Base-by-base conservation (phyloP, 2,329 filamentous ascomycete species). In the Penicillium sp. region DNA sequence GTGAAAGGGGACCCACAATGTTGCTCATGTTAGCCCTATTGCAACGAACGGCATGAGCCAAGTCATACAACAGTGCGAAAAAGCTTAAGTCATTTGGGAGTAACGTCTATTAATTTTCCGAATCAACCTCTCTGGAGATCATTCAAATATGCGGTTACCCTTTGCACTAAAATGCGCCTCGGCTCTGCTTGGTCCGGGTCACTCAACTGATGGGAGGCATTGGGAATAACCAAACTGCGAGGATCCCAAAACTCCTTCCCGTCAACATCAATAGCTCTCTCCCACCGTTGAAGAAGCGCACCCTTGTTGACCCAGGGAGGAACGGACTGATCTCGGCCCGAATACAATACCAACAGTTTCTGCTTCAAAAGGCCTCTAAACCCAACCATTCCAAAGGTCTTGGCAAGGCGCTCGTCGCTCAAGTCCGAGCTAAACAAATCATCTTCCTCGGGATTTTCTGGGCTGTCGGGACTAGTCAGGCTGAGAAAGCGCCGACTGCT, bases 341-440 rank as follows among this genome's bases (percentile, higher is more conserved):
- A 79, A 37, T 76, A 75, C 44, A 81, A 60, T 24, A 79, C 76
- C 60, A 80, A 63, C 46, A 78, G 54, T 47, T 73, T 75, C 19
- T 68, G 63, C 35, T 64, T 73, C 46, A 79, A 54, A 19, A 79
- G 49, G 0, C 73, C 73, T 13, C 68, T 61, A 14, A 62, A 41
- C 3, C 65, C 60, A 26, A 80, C 67, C 64, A 68, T 77, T 3
- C 86, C 82, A 82, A 93, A 96, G 7, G 87, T 87, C 7, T 68
- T 68, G n/a, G 74, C 69, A 3, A 92, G 76, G n/a, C 79, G 77
- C 22, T 82, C 79, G 44, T 84, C 81, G 0, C 78, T 72, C 8
- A 95, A 75, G 68, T 93, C 89, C 2, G 85, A 87, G 10, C 89
- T 91, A 76, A 96, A 96, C 68, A 89, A 90, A 70, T 96, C 92